A percentile compares a stretch with the other conserved stretches of the same genome.
Conservation (phyloP, 352 stramenopile species). For the Phytophthora brassicae region DNA sequence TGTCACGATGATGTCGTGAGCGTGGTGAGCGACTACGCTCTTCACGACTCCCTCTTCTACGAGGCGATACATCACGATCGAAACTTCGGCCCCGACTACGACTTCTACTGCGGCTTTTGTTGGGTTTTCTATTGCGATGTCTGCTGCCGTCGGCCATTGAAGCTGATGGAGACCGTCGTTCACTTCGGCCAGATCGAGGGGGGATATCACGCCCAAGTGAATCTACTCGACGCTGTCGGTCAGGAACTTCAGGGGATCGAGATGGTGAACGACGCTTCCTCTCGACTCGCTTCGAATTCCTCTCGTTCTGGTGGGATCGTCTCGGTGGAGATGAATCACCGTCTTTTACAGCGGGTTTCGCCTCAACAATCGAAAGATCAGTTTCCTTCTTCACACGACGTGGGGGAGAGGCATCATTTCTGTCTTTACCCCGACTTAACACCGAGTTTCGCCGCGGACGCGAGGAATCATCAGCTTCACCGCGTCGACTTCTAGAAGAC, state of each 20-base stretch:
- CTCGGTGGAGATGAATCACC: slow-evolving; percentile 27
- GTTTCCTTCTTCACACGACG: slow-evolving; percentile 14
- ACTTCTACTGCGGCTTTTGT: slow-evolving; percentile 17
- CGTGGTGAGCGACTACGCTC: slow-evolving; percentile 26
- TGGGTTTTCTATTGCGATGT: slow-evolving; percentile 4
- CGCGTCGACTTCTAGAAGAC: background rate
- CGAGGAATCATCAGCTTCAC: slow-evolving; percentile 12
- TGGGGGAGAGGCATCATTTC: slow-evolving; percentile 23
- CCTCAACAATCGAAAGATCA: background rate
- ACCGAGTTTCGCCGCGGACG: slow-evolving; percentile 6
- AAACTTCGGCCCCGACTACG: slow-evolving; percentile 3
- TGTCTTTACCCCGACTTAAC: background rate
- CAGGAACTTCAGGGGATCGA: slow-evolving; percentile 11
- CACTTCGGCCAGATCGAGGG: slow-evolving; percentile 6
- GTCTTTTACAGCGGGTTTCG: background rate
- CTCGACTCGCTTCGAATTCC: slow-evolving; percentile 3
- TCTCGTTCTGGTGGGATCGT: slow-evolving; percentile 16
- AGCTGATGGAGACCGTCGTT: slow-evolving; percentile 4
- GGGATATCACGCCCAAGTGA: slow-evolving; percentile 36
- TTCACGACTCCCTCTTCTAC: slow-evolving; percentile 10
- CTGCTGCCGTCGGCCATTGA: slow-evolving; percentile 9
- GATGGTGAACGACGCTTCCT: slow-evolving; percentile 4
- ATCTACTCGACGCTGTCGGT: slow-evolving; percentile 29
- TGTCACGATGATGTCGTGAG: slow-evolving; percentile 13
- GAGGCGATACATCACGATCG: slow-evolving; percentile 5